Percentiles rank a stretch among this genome's conserved stretches.
phyloP scores from a whole-genome alignment of 495 filamentous ascomycete genomes.

The Copromyces sp. region DNA sequence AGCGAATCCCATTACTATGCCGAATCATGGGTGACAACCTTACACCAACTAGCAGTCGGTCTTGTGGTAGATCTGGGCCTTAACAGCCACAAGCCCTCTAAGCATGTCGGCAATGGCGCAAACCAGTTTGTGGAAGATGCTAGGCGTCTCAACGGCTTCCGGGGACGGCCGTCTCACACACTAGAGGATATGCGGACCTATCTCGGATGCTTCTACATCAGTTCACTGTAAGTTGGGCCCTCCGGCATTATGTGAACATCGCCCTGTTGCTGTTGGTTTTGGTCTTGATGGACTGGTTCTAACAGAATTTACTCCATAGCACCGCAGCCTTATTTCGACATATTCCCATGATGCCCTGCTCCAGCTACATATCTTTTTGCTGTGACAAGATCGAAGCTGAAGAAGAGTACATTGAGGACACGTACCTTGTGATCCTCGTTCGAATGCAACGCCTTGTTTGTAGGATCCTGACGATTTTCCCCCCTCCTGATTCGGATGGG shows the following conservation, averaged over 20 bases:
- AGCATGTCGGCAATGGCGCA: not conserved
- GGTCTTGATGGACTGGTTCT: not conserved
- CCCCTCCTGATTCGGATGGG: constrained; percentile 8
- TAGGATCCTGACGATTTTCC: constrained; percentile 6
- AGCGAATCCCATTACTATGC: constrained; percentile 14
- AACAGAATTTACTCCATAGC: not conserved
- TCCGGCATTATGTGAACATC: not conserved
- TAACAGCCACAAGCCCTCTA: constrained; percentile 4
- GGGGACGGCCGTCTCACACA: constrained; percentile 1
- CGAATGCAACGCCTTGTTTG: constrained; percentile 10
- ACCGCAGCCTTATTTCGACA: constrained; percentile 12
- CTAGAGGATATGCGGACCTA: constrained; percentile 16
- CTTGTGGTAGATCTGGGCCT: constrained; percentile 15
- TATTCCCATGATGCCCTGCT: constrained; percentile 6
- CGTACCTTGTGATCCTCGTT: constrained; percentile 9
- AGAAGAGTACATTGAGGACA: constrained; percentile 9
- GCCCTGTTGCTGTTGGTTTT: not conserved
- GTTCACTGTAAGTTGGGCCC: constrained; percentile 8
- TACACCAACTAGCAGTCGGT: constrained; percentile 12
- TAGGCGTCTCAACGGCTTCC: not conserved
- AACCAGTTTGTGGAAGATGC: constrained; percentile 7
- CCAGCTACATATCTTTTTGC: constrained; percentile 11
- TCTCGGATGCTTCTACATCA: constrained; percentile 13
- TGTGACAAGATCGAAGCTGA: constrained; percentile 9
- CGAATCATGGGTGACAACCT: constrained; percentile 9